Conservation (phyloP, 371 early-diverging fungal species). For the Circinella minor region DNA sequence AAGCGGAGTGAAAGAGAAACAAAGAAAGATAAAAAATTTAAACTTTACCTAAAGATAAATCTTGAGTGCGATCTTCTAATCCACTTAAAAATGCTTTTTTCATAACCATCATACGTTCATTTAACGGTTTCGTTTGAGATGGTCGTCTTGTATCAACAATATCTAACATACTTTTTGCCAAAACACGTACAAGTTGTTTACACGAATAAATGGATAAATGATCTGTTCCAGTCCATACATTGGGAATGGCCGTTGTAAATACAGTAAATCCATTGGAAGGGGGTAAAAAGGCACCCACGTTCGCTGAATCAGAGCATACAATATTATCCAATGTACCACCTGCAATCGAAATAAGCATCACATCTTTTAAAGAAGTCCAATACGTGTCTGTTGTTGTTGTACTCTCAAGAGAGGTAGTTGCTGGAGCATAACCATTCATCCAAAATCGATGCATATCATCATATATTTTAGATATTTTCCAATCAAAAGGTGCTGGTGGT, state of each 20-base stretch:
- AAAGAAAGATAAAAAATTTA: too few species aligned
- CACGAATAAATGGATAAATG: constrained; percentile 94
- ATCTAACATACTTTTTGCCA: constrained; percentile 63
- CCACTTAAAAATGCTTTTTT: constrained; percentile 64
- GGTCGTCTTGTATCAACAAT: constrained; percentile 72
- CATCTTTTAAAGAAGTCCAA: constrained; percentile 44
- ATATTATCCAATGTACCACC: constrained; percentile 91
- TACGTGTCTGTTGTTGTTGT: background rate
- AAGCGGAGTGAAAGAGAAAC: too few species aligned
- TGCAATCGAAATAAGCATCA: constrained; percentile 88
- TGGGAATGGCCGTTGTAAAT: constrained; percentile 78
- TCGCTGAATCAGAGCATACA: constrained; percentile 80
- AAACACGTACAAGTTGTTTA: constrained; percentile 78
- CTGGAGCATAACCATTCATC: constrained; percentile 51
- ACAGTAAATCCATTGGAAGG: constrained; percentile 76
- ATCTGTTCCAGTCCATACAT: constrained; percentile 90
- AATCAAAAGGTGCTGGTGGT: constrained; percentile 86
- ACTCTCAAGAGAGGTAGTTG: too few species aligned
- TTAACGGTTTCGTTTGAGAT: constrained; percentile 68
- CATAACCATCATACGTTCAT: constrained; percentile 69
- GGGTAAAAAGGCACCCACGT: constrained; percentile 75
- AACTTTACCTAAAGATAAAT: constrained; percentile 34
- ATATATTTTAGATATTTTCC: constrained; percentile 79
- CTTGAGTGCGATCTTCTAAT: constrained; percentile 53
- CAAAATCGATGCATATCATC: constrained; percentile 75